These are phyloP conservation scores for Cornus kousa DNA, from an alignment of 148 eudicot species.

Conservation along the genomic window DNA sequence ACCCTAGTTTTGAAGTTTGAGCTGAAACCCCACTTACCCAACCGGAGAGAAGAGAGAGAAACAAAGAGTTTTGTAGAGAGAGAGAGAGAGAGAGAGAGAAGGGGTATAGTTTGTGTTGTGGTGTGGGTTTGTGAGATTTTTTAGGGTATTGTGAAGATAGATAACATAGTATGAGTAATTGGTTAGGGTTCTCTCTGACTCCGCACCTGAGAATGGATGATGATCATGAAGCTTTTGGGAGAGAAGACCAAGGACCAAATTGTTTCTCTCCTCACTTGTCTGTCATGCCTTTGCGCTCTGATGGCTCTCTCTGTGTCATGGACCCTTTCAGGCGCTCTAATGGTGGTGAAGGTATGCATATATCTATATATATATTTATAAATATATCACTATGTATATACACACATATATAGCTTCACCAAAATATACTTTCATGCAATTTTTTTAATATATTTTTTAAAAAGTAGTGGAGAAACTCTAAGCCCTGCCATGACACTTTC, in stretches of 20 bases:
- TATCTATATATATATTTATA: background rate
- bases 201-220: slow-evolving; percentile 38
- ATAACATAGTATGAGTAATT: slow-evolving; percentile 29
- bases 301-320: slow-evolving; percentile 25
- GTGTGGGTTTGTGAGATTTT: background rate
- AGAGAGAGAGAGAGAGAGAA: slow-evolving; percentile 1
- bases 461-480: no score
- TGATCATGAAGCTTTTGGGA: background rate
- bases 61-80: background rate
- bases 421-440: background rate
- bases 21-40: slow-evolving; percentile 8
- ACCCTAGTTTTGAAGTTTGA: slow-evolving; percentile 11
- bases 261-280: slow-evolving; percentile 6
- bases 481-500: no score
- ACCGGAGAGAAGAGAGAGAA: background rate
- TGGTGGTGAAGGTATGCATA: slow-evolving; percentile 3
- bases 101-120: background rate
- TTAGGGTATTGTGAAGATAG: background rate
- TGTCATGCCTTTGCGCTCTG: slow-evolving; percentile 26
- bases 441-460: no score
- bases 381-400: no score
- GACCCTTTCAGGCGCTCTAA: slow-evolving; percentile 23
- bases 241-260: background rate
- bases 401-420: background rate
- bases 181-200: slow-evolving; percentile 51